A percentile compares a stretch with the other conserved stretches of the same genome.
phyloP scores from a whole-genome alignment of 140 eudicot genomes.

The Anethum foeniculum region DNA sequence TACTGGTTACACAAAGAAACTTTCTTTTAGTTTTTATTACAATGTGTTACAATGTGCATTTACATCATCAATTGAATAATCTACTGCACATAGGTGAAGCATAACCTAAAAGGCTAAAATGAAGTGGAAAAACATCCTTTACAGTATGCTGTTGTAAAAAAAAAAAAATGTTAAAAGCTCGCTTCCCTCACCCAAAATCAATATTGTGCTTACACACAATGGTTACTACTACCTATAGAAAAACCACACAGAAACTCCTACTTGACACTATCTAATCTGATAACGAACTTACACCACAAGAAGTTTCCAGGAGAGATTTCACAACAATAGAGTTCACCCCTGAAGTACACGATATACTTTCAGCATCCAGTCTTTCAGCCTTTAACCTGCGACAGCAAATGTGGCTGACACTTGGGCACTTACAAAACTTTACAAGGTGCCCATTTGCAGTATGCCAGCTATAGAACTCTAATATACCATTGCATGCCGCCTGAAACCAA shows the following conservation, averaged over 20 bases:
- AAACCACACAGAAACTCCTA: background rate
- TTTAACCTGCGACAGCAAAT: background rate
- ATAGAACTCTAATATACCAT: conserved; percentile 2
- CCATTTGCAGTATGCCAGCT: conserved; percentile 16
- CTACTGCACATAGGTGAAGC: background rate
- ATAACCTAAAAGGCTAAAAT: background rate
- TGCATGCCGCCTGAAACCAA: conserved; percentile 23
- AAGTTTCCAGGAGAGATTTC: background rate
- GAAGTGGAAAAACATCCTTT: background rate
- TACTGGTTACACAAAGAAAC: background rate
- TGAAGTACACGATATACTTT: background rate
- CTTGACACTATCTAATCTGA: conserved; percentile 7
- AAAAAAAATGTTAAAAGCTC: background rate
- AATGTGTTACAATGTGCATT: conserved; percentile 5
- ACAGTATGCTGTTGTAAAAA: conserved; percentile 2
- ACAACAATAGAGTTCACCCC: background rate
- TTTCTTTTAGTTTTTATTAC: background rate
- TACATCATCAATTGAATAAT: conserved; percentile 3
- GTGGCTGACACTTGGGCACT: background rate
- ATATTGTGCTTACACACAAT: conserved; percentile 30
- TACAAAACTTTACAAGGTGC: conserved; percentile 4
- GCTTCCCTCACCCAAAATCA: conserved; percentile 17
- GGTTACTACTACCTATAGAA: conserved; percentile 13
- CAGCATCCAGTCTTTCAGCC: conserved; percentile 13
- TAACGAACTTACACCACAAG: conserved; percentile 3